Evolutionary conservation across 371 early-diverging fungal genomes (phyloP), one percentile per base, ranked within the genome.

Genomic region (Dichotomocladium elegans): DNA sequence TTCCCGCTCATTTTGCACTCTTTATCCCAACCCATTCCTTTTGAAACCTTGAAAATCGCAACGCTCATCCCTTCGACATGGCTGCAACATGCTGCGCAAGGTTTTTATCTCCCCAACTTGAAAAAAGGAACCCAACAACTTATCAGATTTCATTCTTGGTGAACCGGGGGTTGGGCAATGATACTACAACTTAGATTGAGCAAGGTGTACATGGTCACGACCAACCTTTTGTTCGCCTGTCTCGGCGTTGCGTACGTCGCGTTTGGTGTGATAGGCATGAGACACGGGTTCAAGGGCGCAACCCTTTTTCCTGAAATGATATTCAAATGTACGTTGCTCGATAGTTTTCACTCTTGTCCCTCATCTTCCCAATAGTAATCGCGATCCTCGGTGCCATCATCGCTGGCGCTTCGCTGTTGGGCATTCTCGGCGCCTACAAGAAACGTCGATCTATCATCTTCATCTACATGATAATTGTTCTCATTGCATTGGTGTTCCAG

Each of bases 181-280:
- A 41, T 35, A 29, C n/a, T n/a, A n/a, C n/a, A n/a, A n/a, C n/a
- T 22, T 64, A 76, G 77, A 61, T 61, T 76, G 53, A 70, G 77
- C 54, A 76, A 68, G 47, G 52, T 63, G 55, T 76, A 76, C 43
- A 64, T 72, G 63, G 45, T 76, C 30, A 57, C 63, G 29, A 72
- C 77, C 49, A 76, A 76, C 49, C 40, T 64, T 24, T 59, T 76
- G 19, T 72, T 68, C 48, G 63, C 65, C 22, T 68, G 67, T 57
- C 60, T 76, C 27, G 77, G 77, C 25, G 14, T 64, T n/a, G 73
- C 71, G 24, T 76, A 58, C 54, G 47, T 76, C 26, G 71, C 66
- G 11, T 66, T 72, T 51, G 73, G 77, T 19, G 52, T 76, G 44
- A 62, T 76, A 31, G 77, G 77, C 21, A 41, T 61, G 29, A 53